These are phyloP conservation scores for Clarireedia paspali DNA, from an alignment of 2,329 filamentous ascomycete genomes.

Conservation along the genomic window DNA sequence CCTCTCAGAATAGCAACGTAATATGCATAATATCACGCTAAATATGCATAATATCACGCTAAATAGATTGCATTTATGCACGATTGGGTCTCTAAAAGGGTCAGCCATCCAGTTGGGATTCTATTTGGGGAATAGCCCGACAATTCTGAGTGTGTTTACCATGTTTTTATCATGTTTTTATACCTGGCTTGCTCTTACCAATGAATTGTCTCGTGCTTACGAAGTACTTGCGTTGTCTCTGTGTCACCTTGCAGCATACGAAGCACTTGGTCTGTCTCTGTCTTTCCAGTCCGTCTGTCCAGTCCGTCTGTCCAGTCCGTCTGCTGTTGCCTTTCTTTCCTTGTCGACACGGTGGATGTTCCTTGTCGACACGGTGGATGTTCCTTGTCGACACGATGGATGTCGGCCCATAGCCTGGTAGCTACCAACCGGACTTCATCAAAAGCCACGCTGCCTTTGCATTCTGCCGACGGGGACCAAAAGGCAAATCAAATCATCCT, in stretches of 20 bases:
- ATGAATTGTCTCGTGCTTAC: too few relatives aligned
- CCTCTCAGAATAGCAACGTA: not conserved
- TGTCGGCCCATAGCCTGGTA: too few relatives aligned
- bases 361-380: too few relatives aligned
- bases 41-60: not conserved
- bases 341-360: too few relatives aligned
- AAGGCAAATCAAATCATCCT: too few relatives aligned
- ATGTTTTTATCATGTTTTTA: not conserved
- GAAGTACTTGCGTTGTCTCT: too few relatives aligned
- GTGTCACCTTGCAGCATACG: not conserved
- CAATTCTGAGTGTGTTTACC: not conserved
- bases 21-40: not conserved
- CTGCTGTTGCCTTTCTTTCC: not conserved
- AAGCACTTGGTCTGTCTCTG: too few relatives aligned
- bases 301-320: not conserved
- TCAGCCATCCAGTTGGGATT: conserved; percentile 2
- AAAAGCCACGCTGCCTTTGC: too few relatives aligned
- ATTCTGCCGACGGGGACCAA: too few relatives aligned
- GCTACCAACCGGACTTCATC: too few relatives aligned
- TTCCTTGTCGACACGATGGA: too few relatives aligned
- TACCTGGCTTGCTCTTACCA: too few relatives aligned
- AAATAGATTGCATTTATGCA: not conserved
- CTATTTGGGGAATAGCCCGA: not conserved
- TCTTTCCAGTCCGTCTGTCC: not conserved
- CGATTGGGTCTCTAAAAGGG: not conserved